phyloP scores from a whole-genome alignment of 2,329 filamentous ascomycete genomes.

The Pseudopithomyces maydicus region DNA sequence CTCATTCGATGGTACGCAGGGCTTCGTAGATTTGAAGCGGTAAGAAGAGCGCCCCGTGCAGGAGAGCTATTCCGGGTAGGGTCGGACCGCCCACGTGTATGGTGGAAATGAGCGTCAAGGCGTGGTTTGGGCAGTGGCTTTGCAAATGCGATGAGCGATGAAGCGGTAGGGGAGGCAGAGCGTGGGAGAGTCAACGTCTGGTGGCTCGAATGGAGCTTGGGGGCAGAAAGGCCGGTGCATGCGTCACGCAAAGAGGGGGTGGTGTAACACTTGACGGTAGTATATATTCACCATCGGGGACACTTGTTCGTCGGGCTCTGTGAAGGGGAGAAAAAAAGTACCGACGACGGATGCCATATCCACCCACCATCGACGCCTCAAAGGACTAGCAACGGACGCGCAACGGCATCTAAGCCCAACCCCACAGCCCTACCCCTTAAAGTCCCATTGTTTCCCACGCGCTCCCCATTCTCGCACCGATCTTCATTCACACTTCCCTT shows the following conservation, averaged over 20 bases:
- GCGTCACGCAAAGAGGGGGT: not conserved
- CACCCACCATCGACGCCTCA: not conserved
- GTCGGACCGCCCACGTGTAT: slow-evolving; percentile 12
- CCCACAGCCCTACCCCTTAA: slow-evolving; percentile 8
- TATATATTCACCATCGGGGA: not conserved
- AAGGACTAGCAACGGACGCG: not conserved
- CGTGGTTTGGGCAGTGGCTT: slow-evolving; percentile 3
- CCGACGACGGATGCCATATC: not conserved
- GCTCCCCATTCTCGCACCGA: slow-evolving; percentile 7
- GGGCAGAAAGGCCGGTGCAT: not conserved
- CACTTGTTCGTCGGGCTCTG: not conserved
- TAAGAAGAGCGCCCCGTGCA: slow-evolving; percentile 18
- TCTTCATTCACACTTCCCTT: slow-evolving; percentile 15
- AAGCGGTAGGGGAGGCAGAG: not conserved
- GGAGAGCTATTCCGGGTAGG: slow-evolving; percentile 5
- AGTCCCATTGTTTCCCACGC: not conserved
- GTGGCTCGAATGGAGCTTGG: slow-evolving; percentile 5
- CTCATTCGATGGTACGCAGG: slow-evolving; percentile 16
- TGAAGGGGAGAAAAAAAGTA: not conserved
- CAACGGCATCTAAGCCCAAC: not conserved
- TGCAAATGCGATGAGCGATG: slow-evolving; percentile 1
- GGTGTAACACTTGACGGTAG: not conserved
- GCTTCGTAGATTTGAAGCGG: slow-evolving; percentile 22
- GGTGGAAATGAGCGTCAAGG: slow-evolving; percentile 16
- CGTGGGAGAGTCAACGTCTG: slow-evolving; percentile 2